Conservation (phyloP, 2,329 filamentous ascomycete genomes). For the Aspergillus carbonarius region DNA sequence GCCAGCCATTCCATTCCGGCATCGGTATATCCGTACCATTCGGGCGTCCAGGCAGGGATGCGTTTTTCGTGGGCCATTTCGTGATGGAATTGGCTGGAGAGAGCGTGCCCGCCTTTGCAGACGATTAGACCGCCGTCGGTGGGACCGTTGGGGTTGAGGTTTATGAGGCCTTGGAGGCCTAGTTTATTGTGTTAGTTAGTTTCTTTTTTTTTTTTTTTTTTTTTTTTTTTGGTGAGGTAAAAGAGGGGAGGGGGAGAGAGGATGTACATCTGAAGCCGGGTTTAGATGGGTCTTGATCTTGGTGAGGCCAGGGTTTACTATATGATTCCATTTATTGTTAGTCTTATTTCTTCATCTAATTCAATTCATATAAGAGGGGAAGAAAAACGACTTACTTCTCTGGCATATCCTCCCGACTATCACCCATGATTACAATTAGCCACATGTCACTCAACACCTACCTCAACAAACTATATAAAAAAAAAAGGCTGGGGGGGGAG, state of each 20-base stretch:
- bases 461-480: no score
- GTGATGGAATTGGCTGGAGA: constrained; percentile 33
- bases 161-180: constrained; percentile 49
- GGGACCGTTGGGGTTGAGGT: constrained; percentile 39
- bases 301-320: constrained; percentile 49
- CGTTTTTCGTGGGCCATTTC: constrained; percentile 30
- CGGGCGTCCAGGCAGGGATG: constrained; percentile 27
- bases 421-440: no score
- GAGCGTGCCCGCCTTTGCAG: constrained; percentile 30
- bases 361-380: no score
- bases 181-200: no score
- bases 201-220: no score
- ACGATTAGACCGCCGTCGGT: constrained; percentile 42
- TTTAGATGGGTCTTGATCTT: constrained; percentile 47
- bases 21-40: constrained; percentile 33
- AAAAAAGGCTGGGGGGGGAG: no score
- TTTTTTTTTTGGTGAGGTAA: no score
- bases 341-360: background rate
- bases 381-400: background rate
- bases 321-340: background rate
- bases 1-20: constrained; percentile 35
- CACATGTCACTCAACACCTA: background rate
- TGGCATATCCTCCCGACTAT: constrained; percentile 18
- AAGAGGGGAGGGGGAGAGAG: background rate
- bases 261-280: constrained; percentile 50